Evolutionary conservation across 352 stramenopile genomes (phyloP).

Genomic region (Phytophthora ramorum): DNA sequence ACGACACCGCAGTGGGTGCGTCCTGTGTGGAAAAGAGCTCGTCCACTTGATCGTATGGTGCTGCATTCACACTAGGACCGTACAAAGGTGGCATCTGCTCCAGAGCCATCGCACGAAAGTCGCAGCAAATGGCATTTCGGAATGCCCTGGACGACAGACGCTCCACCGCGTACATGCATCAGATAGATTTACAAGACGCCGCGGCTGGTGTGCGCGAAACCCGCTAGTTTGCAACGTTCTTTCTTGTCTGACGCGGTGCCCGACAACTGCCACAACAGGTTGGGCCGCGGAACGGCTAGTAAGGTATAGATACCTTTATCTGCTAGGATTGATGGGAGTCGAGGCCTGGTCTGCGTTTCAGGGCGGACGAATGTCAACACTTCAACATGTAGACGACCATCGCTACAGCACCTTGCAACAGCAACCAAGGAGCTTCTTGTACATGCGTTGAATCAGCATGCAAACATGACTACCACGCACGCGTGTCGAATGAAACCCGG

Average conservation of each 20-base stretch:
- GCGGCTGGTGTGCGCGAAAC: constrained; percentile 2
- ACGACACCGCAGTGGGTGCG: background rate
- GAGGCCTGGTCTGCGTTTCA: background rate
- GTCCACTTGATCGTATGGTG: constrained; percentile 7
- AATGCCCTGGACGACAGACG: constrained; percentile 9
- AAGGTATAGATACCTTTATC: too few species aligned
- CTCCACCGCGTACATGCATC: background rate
- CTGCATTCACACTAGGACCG: background rate
- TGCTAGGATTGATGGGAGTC: background rate
- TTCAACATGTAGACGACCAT: background rate
- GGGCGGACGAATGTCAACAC: background rate
- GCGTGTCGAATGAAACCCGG: background rate
- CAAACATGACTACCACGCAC: background rate
- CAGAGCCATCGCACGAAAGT: constrained; percentile 11
- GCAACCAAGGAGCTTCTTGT: too few species aligned
- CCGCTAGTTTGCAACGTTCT: constrained; percentile 7
- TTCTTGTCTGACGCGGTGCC: constrained; percentile 6
- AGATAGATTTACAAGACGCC: background rate
- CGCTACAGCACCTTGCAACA: background rate
- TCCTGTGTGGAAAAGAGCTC: constrained; percentile 15
- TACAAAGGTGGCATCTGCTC: constrained; percentile 17
- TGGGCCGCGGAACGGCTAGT: background rate
- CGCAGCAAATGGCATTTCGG: constrained; percentile 14
- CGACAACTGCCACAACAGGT: constrained; percentile 5
- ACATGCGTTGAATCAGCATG: background rate